Percentiles rank a stretch among this genome's conserved stretches.
Evolutionary conservation across 495 filamentous ascomycete genomes (phyloP).

Genomic region (Annulohypoxylon moriforme): DNA sequence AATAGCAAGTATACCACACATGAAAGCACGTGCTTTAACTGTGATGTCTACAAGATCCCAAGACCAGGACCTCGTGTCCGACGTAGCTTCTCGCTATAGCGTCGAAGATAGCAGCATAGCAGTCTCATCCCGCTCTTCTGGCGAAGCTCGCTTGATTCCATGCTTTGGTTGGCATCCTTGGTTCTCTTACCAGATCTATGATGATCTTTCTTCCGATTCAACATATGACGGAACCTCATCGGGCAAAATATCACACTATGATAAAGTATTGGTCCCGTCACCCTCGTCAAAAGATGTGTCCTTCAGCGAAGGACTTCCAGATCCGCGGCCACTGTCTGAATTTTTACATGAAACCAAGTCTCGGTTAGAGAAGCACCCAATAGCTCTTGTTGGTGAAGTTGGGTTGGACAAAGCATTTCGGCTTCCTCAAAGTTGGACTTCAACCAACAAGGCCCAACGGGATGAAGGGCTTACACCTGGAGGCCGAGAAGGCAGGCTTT

Average conservation of each 20-base stretch:
- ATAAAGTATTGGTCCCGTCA: constrained; percentile 69
- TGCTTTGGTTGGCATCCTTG: constrained; percentile 99
- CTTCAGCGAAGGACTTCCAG: constrained; percentile 75
- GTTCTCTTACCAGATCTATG: constrained; percentile 91
- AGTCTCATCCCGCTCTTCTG: constrained; percentile 11
- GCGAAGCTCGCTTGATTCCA: constrained; percentile 67
- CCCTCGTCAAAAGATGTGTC: constrained; percentile 62
- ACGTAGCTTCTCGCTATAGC: constrained; percentile 66
- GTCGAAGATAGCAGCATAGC: constrained; percentile 36
- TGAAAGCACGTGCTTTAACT: constrained; percentile 82
- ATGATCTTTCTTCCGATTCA: constrained; percentile 61
- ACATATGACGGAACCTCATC: constrained; percentile 52
- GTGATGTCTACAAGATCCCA: constrained; percentile 89
- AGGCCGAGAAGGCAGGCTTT: constrained; percentile 78
- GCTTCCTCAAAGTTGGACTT: constrained; percentile 73
- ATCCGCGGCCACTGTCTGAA: constrained; percentile 73
- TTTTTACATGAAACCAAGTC: constrained; percentile 72
- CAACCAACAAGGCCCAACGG: constrained; percentile 46
- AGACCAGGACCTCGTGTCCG: constrained; percentile 86
- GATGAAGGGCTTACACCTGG: constrained; percentile 75
- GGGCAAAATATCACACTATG: constrained; percentile 78
- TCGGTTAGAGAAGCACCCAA: constrained; percentile 71
- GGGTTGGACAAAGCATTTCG: constrained; percentile 89
- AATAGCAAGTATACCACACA: constrained; percentile 71
- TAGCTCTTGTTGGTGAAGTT: constrained; percentile 86